These are phyloP conservation scores for Neocallimastix lanati DNA, from an alignment of 192 early-diverging fungal species.

Conservation along the genomic window DNA sequence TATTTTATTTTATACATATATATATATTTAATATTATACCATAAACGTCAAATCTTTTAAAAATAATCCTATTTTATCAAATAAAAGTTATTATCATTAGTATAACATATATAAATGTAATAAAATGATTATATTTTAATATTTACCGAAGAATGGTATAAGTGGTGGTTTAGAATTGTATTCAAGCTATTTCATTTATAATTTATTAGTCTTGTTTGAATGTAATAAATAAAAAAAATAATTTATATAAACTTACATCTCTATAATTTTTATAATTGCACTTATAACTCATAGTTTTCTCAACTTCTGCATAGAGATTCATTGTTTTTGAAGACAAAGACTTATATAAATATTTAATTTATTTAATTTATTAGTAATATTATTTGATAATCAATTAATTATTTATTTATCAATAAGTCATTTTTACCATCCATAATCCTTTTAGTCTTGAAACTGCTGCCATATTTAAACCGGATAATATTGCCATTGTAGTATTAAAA, in stretches of 20 bases:
- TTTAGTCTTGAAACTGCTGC: constrained; percentile 15
- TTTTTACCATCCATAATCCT: constrained; percentile 8
- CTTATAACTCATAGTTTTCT: constrained; percentile 7
- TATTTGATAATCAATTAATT: background rate
- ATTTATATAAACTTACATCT: constrained; percentile 2
- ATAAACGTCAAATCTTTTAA: background rate
- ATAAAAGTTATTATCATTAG: too few species aligned
- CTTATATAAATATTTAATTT: too few species aligned
- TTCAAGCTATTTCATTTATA: too few species aligned
- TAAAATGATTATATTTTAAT: background rate
- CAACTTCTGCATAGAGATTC: constrained; percentile 8
- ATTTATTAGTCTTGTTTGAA: too few species aligned
- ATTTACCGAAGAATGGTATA: constrained; percentile 13
- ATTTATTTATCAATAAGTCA: too few species aligned
- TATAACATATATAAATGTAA: too few species aligned
- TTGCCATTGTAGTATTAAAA: constrained; percentile 20
- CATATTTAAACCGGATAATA: constrained; percentile 18
- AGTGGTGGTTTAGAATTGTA: constrained; percentile 7
- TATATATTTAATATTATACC: background rate
- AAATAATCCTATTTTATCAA: background rate
- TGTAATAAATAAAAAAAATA: too few species aligned
- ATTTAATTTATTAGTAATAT: background rate
- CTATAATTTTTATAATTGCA: constrained; percentile 15
- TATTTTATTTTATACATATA: too few species aligned
- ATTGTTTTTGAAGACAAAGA: constrained; percentile 4